Conservation (phyloP, 2,329 filamentous ascomycete genomes). For the Microthyrium microscopicum region DNA sequence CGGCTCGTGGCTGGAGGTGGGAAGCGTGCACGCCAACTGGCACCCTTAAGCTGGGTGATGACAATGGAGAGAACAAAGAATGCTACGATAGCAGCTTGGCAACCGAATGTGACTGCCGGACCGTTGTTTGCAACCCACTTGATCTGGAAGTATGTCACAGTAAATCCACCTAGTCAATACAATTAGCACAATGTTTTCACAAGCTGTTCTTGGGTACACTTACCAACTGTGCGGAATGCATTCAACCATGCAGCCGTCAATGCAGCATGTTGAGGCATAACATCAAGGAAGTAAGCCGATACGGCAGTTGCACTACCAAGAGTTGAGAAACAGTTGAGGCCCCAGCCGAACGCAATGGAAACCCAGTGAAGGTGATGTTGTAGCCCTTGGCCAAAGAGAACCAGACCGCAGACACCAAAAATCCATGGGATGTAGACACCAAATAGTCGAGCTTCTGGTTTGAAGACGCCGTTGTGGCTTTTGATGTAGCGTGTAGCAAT, state of each 20-base stretch:
- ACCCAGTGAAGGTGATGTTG: slow-evolving; percentile 18
- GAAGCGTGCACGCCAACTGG: slow-evolving; percentile 12
- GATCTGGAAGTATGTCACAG: slow-evolving; percentile 20
- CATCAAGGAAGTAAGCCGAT: slow-evolving; percentile 20
- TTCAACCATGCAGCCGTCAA: slow-evolving; percentile 19
- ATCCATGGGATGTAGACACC: slow-evolving; percentile 17
- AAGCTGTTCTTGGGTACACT: slow-evolving; percentile 2
- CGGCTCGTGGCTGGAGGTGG: slow-evolving; percentile 7
- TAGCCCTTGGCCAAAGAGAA: slow-evolving; percentile 19
- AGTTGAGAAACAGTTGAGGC: slow-evolving; percentile 18
- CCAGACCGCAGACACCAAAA: slow-evolving; percentile 17
- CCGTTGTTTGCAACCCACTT: slow-evolving; percentile 18
- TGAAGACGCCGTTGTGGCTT: slow-evolving; percentile 15
- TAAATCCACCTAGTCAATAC: slow-evolving; percentile 17
- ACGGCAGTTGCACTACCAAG: slow-evolving; percentile 18
- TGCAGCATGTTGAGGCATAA: slow-evolving; percentile 17
- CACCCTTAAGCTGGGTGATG: slow-evolving; percentile 16
- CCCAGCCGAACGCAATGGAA: slow-evolving; percentile 19
- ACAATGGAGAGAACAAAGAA: slow-evolving; percentile 15
- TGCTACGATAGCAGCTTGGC: slow-evolving; percentile 19
- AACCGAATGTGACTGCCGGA: slow-evolving; percentile 17
- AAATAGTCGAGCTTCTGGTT: slow-evolving; percentile 18
- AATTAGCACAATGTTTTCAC: slow-evolving; percentile 1
- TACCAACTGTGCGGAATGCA: slow-evolving; percentile 14
- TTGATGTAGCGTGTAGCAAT: slow-evolving; percentile 17